Conservation (phyloP, 1,284 basidiomycete species). For the Malassezia furfur region DNA sequence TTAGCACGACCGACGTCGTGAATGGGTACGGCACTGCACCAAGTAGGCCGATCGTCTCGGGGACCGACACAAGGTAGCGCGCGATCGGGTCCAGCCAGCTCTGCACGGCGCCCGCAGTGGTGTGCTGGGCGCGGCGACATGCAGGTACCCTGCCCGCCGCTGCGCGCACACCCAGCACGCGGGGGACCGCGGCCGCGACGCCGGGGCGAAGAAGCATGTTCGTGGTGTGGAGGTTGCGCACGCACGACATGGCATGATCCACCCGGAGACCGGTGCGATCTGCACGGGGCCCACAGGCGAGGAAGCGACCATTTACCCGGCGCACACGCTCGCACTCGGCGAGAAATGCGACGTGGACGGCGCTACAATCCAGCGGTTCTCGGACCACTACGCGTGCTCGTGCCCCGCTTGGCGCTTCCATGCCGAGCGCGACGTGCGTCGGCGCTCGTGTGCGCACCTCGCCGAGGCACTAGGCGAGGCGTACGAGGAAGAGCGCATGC, state of each 20-base stretch:
- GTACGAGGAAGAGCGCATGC: slow-evolving; percentile 54
- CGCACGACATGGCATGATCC: slow-evolving; percentile 1
- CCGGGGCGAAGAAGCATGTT: too few relatives aligned
- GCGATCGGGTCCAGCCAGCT: slow-evolving; percentile 9
- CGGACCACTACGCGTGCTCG: slow-evolving; percentile 55
- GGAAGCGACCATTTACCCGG: slow-evolving; percentile 14
- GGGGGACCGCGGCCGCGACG: too few relatives aligned
- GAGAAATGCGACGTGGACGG: slow-evolving; percentile 40
- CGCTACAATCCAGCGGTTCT: slow-evolving; percentile 52
- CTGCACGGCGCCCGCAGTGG: not conserved
- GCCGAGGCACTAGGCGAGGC: slow-evolving; percentile 56
- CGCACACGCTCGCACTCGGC: not conserved
- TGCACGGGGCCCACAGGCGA: not conserved
- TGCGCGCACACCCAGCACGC: too few relatives aligned
- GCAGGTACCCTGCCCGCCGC: too few relatives aligned
- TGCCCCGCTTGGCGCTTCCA: slow-evolving; percentile 52
- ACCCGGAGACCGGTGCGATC: slow-evolving; percentile 3
- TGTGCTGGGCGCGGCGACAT: not conserved
- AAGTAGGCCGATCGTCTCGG: slow-evolving; percentile 10
- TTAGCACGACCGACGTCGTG: slow-evolving; percentile 64
- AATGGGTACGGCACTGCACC: slow-evolving; percentile 23
- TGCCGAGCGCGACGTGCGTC: slow-evolving; percentile 53
- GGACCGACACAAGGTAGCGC: slow-evolving; percentile 1
- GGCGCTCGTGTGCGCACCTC: slow-evolving; percentile 59
- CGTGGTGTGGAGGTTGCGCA: not conserved